Conservation (phyloP, 768 basidiomycete genomes). For the Leucocoprinus sp. region DNA sequence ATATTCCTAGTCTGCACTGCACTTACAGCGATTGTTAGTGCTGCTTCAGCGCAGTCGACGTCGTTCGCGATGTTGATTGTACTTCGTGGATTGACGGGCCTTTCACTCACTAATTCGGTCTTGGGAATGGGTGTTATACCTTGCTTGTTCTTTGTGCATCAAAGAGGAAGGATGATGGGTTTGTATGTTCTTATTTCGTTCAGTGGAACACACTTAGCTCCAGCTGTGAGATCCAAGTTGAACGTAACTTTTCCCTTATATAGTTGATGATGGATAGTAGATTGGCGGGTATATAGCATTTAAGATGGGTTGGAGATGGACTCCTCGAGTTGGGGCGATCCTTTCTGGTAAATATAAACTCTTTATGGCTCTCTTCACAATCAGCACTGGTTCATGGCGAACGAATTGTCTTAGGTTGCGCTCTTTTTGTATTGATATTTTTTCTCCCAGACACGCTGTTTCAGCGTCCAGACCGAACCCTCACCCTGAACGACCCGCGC, state of each 20-base stretch:
- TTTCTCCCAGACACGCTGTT: conserved; percentile 7
- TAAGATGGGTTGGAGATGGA: conserved; percentile 32
- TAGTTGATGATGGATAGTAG: conserved; percentile 10
- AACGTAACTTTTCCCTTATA: neutral
- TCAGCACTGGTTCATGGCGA: conserved; percentile 28
- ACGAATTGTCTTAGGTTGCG: conserved; percentile 24
- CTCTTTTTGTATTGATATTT: conserved; percentile 17
- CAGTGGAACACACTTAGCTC: conserved; percentile 31
- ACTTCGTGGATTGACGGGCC: conserved; percentile 22
- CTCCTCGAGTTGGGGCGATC: conserved; percentile 34
- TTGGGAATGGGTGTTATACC: conserved; percentile 33
- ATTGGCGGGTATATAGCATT: conserved; percentile 29
- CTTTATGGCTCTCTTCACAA: conserved; percentile 23
- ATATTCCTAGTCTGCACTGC: conserved; percentile 24
- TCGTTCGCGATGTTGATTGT: conserved; percentile 23
- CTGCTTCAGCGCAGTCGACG: conserved; percentile 24
- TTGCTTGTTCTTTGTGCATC: conserved; percentile 26
- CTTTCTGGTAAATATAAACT: conserved; percentile 24
- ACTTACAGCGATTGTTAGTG: conserved; percentile 23
- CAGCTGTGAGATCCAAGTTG: conserved; percentile 21
- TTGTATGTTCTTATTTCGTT: conserved; percentile 30
- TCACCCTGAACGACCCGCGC: neutral
- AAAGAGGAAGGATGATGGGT: conserved; percentile 35
- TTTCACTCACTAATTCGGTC: conserved; percentile 23
- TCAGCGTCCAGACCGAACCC: neutral